Conservation (phyloP, 768 basidiomycete species). For the Collybia nuda region DNA sequence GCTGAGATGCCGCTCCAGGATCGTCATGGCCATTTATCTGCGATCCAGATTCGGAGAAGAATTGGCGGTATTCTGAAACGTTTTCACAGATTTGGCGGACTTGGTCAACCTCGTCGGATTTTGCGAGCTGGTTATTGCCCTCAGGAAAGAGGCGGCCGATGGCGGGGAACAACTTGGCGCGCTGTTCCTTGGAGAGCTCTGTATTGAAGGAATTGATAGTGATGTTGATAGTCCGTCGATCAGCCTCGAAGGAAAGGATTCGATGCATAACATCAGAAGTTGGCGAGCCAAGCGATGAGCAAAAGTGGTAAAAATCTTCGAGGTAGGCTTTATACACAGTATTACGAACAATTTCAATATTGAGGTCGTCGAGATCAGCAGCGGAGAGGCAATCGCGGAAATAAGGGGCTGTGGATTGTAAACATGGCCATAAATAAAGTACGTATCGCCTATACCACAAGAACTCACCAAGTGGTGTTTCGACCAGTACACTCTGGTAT, state of each 20-base stretch:
- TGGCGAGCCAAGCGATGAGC: slow-evolving; percentile 74
- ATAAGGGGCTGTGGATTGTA: slow-evolving; percentile 68
- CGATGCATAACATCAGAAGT: slow-evolving; percentile 91
- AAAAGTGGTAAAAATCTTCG: slow-evolving; percentile 93
- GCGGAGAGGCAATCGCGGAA: slow-evolving; percentile 96
- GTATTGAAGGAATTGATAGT: slow-evolving; percentile 99
- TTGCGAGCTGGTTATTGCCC: slow-evolving; percentile 91
- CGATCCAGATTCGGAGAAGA: slow-evolving; percentile 67
- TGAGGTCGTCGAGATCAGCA: slow-evolving; percentile 94
- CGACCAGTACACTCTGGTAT: slow-evolving; percentile 94
- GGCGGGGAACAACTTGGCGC: slow-evolving; percentile 90
- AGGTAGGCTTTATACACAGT: slow-evolving; percentile 99
- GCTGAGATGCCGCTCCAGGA: slow-evolving; percentile 53
- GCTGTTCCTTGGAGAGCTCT: slow-evolving; percentile 91
- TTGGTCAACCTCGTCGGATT: slow-evolving; percentile 94
- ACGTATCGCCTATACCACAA: not conserved
- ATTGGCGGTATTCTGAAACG: slow-evolving; percentile 85
- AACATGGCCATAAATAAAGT: not conserved
- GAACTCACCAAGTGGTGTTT: slow-evolving; percentile 89
- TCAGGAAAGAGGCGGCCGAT: slow-evolving; percentile 94
- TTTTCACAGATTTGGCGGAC: slow-evolving; percentile 86
- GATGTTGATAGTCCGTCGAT: slow-evolving; percentile 95
- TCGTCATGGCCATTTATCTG: slow-evolving; percentile 36
- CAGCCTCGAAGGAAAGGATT: slow-evolving; percentile 95
- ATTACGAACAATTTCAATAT: slow-evolving; percentile 99